Evolutionary conservation across 352 stramenopile species (phyloP).

Genomic region (Phytophthora pisi): DNA sequence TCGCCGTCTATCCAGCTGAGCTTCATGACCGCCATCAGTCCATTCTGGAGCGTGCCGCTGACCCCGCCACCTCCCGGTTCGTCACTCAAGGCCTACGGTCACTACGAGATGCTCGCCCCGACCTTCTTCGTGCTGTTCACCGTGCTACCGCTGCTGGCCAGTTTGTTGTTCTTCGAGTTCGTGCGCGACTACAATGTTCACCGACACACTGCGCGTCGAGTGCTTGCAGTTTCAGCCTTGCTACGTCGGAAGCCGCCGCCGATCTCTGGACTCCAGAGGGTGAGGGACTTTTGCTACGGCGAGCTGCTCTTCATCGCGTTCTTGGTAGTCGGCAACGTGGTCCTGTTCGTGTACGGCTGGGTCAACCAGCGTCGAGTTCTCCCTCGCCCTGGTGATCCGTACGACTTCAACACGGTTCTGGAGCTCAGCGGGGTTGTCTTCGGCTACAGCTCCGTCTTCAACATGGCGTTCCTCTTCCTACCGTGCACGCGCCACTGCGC

Average conservation of each 20-base stretch:
- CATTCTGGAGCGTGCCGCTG: conserved; percentile 38
- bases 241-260: conserved; percentile 52
- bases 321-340: conserved; percentile 55
- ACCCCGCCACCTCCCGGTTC: conserved; percentile 33
- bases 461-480: conserved; percentile 70
- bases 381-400: conserved; percentile 31
- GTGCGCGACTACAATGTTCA: conserved; percentile 49
- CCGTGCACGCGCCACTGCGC: conserved; percentile 62
- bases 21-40: conserved; percentile 32
- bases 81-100: conserved; percentile 29
- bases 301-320: conserved; percentile 63
- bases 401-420: conserved; percentile 54
- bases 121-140: conserved; percentile 63
- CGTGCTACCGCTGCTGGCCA: conserved; percentile 48
- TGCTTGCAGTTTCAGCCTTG: conserved; percentile 47
- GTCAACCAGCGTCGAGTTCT: conserved; percentile 42
- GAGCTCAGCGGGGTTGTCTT: conserved; percentile 51
- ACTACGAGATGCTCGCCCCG: conserved; percentile 61
- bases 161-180: conserved; percentile 51
- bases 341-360: conserved; percentile 61
- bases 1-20: conserved; percentile 41
- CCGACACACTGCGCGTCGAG: conserved; percentile 38
- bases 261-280: conserved; percentile 10
- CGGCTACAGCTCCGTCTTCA: conserved; percentile 62
- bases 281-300: conserved; percentile 54